Evolutionary conservation across 1,284 basidiomycete genomes (phyloP), one percentile per base, ranked within the genome.

Genomic region (Flammula alnicola): DNA sequence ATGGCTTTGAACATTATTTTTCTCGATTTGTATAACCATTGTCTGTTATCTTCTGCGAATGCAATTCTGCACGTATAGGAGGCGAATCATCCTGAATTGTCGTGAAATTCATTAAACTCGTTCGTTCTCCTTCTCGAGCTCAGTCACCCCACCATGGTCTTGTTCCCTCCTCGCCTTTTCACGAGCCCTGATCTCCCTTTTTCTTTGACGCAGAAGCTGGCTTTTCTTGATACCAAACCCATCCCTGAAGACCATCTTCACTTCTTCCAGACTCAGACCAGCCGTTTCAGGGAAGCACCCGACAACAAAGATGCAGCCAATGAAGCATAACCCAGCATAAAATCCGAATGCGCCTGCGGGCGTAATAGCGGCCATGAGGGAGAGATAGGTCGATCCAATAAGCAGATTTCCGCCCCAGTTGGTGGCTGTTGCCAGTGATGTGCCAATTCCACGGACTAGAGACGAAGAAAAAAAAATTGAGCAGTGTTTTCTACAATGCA

Each of bases 371-470:
- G 80, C 75, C 82, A 93, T 91, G 47, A 93, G 78, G 3, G 83
- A 87, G 52, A 93, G 81, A 71, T 91, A 88, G 4, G 85, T 94
- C 14, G 88, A 82, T 2, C 82, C 82, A 60, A 93, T 88, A 60
- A 93, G 73, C 27, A 93, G 75, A 67, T 93, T 93, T 14, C 77
- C 78, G n/a, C 74, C 78, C 91, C 91, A 93, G 70, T 92, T 92
- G 25, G 81, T 86, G 3, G 88, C 84, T 0, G 90, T 93, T n/a
- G 84, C 77, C 52, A 93, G 76, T 2, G 86, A 87, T 9, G 88
- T 88, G 17, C 91, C 91, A 39, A 93, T 80, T 2, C 91, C 91
- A 47, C 91, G 82, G 6, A 92, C 89, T 83, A 35, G 11, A 23
- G 26, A 22, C 10, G 26, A 25, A 14, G n/a, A 29, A 30, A 10